These are phyloP conservation scores for Penicillium psychrosexuale DNA, from an alignment of 2,329 filamentous ascomycete species.

Conservation along the genomic window DNA sequence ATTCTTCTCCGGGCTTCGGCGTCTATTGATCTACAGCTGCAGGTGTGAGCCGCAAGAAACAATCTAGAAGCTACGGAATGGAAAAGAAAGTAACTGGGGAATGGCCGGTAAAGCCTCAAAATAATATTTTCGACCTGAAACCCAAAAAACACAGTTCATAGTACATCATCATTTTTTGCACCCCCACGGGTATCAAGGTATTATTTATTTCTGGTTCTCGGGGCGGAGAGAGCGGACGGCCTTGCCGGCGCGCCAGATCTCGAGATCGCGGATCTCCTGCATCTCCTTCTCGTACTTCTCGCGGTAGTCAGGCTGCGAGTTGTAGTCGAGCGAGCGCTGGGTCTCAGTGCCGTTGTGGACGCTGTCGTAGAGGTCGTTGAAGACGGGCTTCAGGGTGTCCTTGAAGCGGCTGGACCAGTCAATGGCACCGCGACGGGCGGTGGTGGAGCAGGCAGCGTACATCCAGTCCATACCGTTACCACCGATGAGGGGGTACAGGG, in stretches of 20 bases:
- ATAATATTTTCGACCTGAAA: constrained; percentile 14
- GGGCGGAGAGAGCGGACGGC: constrained; percentile 83
- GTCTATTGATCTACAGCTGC: background rate
- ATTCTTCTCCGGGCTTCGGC: constrained; percentile 5
- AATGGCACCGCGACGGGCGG: constrained; percentile 94
- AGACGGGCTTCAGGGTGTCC: constrained; percentile 96
- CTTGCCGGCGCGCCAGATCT: constrained; percentile 99
- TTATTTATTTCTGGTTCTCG: constrained; percentile 74
- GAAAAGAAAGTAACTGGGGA: background rate
- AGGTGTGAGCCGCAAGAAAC: background rate
- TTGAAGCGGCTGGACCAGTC: constrained; percentile 99
- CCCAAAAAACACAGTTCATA: constrained; percentile 30
- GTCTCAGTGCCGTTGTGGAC: constrained; percentile 92
- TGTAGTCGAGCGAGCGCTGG: constrained; percentile 94
- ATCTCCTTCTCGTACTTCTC: constrained; percentile 97
- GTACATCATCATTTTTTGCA: constrained; percentile 39
- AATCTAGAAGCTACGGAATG: background rate
- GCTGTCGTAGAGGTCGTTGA: constrained; percentile 93
- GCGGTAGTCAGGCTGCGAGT: constrained; percentile 92
- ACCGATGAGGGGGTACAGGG: constrained; percentile 94
- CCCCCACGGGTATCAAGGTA: constrained; percentile 28
- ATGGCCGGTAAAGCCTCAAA: constrained; percentile 7
- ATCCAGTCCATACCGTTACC: constrained; percentile 99
- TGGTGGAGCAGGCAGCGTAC: constrained; percentile 99
- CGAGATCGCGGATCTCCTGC: constrained; percentile 94